phyloP scores from a whole-genome alignment of 2,329 filamentous ascomycete species.

The Penicillium brasilianum region DNA sequence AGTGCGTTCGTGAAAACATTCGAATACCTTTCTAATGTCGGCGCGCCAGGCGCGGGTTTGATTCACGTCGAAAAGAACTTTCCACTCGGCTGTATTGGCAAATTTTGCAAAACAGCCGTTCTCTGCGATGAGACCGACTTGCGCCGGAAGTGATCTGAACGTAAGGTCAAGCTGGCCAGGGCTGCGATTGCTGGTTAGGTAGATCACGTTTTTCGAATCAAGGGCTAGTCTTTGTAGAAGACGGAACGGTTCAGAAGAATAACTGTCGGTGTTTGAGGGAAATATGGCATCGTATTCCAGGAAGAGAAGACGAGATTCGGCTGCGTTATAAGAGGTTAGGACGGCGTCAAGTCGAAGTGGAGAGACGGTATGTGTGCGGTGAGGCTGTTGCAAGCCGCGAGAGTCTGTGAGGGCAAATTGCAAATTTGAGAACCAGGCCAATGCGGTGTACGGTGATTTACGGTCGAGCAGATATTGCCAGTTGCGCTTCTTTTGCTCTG shows the following conservation, averaged over 20 bases:
- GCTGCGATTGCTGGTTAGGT: constrained; percentile 84
- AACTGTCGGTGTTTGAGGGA: constrained; percentile 75
- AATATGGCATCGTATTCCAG: constrained; percentile 92
- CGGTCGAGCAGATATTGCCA: constrained; percentile 75
- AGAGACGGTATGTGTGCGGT: constrained; percentile 79
- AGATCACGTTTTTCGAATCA: constrained; percentile 80
- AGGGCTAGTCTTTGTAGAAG: constrained; percentile 76
- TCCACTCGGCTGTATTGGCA: constrained; percentile 70
- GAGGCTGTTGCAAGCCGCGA: constrained; percentile 77
- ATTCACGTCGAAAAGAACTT: constrained; percentile 71
- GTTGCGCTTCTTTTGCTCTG: constrained; percentile 72
- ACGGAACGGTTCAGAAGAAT: constrained; percentile 76
- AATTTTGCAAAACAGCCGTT: constrained; percentile 88
- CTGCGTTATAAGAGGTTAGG: constrained; percentile 66
- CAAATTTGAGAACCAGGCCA: constrained; percentile 79
- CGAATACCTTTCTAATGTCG: constrained; percentile 78
- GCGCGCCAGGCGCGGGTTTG: constrained; percentile 78
- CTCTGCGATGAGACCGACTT: constrained; percentile 85
- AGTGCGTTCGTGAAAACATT: constrained; percentile 86
- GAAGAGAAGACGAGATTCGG: constrained; percentile 76
- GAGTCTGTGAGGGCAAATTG: constrained; percentile 70
- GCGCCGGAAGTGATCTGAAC: constrained; percentile 69
- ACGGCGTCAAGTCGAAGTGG: constrained; percentile 72
- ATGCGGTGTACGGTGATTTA: constrained; percentile 78
- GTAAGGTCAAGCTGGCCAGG: constrained; percentile 83